Base-by-base conservation (phyloP, 2,329 filamentous ascomycete genomes). In the Penicillium paneum region DNA sequence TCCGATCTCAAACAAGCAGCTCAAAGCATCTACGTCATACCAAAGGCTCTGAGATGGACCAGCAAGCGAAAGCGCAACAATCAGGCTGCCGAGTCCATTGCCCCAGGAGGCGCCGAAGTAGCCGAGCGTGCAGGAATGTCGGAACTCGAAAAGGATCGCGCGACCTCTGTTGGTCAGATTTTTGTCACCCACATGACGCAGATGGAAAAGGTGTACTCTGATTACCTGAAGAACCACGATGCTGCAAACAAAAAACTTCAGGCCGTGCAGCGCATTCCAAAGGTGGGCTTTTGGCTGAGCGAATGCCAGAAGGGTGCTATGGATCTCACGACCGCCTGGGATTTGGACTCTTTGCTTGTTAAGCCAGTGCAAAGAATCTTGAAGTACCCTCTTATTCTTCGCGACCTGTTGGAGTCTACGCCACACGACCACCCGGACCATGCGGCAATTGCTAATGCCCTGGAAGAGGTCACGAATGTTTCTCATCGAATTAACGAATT, bases 281-380 rank as follows among this genome's bases (percentile, higher is more conserved):
- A 88, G 21, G 80, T 87, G 40, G 77, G 79, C 41, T 82, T 96
- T 47, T 99, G 94, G 94, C 80, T 97, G 45, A 88, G 88, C 55
- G 93, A 97, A 72, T 99, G 94, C 74, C 91, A 94, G 67, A 86
- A 91, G 64, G 92, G 93, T 67, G 92, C 93, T 12, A 89, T 91
- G 64, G 94, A 97, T 69, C 81, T 99, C 59, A 99, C 94, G 0
- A 85, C 87, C 26, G 93, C 94, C 0, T 99, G 94, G 94, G 90
- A 96, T 71, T 75, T 99, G 57, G 92, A 97, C 71, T 96, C 94
- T 0, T 79, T 99, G n/a, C 82, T 99, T 19, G 93, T 99, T 68
- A 99, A 99, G 73, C 94, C 94, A 1, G 92, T 96, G 71, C 94
- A 99, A 74, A 85, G 94, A 44, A 87, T 97, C 58, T 87, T 93